These are phyloP conservation scores for Echium plantagineum DNA, from an alignment of 257 asterid genomes.

Conservation along the genomic window DNA sequence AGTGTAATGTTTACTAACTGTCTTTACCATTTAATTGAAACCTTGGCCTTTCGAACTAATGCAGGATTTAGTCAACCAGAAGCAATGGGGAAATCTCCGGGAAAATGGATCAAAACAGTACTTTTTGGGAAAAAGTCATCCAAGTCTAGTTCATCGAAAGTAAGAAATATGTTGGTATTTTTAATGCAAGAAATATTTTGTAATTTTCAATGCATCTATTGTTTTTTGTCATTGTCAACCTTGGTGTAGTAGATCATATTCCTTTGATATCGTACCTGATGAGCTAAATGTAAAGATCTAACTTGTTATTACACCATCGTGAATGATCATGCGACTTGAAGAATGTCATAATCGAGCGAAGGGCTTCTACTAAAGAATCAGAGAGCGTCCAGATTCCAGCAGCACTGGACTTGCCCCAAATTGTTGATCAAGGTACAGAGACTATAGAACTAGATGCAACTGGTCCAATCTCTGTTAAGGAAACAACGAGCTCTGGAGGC, in stretches of 20 bases:
- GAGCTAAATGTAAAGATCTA: neutral
- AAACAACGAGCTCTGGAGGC: constrained; percentile 25
- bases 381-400: constrained; percentile 31
- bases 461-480: constrained; percentile 28
- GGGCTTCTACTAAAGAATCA: constrained; percentile 21
- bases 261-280: neutral
- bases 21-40: constrained; percentile 1
- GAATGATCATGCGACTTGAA: constrained; percentile 20
- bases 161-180: constrained; percentile 20
- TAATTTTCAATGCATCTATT: neutral
- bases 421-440: constrained; percentile 30
- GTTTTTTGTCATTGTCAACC: neutral
- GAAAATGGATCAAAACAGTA: constrained; percentile 84
- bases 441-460: constrained; percentile 25
- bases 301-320: constrained; percentile 6
- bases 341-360: constrained; percentile 37
- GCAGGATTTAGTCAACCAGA: constrained; percentile 29
- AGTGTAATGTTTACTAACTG: neutral
- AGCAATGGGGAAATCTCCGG: constrained; percentile 92
- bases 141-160: constrained; percentile 59
- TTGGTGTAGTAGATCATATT: neutral
- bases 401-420: constrained; percentile 31
- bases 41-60: constrained; percentile 12
- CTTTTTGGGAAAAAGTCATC: constrained; percentile 92
- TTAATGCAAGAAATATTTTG: too few species aligned